Evolutionary conservation across 441 rosid species (phyloP).

Genomic region (Populus tomentosa): DNA sequence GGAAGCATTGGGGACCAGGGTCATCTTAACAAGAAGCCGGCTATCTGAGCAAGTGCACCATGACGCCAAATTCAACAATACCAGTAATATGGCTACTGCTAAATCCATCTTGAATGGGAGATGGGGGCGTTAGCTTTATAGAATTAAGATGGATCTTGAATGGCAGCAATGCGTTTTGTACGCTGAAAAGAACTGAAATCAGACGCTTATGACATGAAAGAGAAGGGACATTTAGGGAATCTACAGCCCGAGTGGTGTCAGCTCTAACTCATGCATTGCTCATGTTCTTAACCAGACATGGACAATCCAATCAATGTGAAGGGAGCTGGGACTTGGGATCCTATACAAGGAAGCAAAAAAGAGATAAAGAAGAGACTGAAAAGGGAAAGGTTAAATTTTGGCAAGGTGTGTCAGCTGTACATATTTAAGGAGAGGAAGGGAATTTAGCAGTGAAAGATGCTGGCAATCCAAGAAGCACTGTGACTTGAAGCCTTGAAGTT

Average conservation of each 20-base stretch:
- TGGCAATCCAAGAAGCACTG: not conserved
- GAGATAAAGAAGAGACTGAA: not conserved
- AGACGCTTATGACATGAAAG: not conserved
- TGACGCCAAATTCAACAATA: constrained; percentile 17
- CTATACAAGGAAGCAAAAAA: not conserved
- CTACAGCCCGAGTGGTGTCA: not conserved
- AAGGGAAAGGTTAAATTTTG: not conserved
- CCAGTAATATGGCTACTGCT: constrained; percentile 17
- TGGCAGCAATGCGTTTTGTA: not conserved
- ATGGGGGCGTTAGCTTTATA: not conserved
- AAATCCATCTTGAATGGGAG: constrained; percentile 13
- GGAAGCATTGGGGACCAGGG: constrained; percentile 55
- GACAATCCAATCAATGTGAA: not conserved
- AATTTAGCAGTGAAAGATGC: not conserved
- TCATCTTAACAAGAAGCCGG: constrained; percentile 48
- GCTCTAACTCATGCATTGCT: not conserved
- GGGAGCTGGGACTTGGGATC: not conserved
- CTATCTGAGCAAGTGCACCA: constrained; percentile 22
- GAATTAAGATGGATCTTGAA: not conserved
- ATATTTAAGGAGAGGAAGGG: not conserved
- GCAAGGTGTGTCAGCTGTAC: not conserved
- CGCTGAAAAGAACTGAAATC: not conserved
- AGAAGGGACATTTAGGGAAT: not conserved
- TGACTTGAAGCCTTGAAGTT: not conserved
- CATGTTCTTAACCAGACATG: not conserved